These are phyloP conservation scores for Stropharia rugosoannulata DNA, from an alignment of 768 basidiomycete genomes.

Conservation along the genomic window DNA sequence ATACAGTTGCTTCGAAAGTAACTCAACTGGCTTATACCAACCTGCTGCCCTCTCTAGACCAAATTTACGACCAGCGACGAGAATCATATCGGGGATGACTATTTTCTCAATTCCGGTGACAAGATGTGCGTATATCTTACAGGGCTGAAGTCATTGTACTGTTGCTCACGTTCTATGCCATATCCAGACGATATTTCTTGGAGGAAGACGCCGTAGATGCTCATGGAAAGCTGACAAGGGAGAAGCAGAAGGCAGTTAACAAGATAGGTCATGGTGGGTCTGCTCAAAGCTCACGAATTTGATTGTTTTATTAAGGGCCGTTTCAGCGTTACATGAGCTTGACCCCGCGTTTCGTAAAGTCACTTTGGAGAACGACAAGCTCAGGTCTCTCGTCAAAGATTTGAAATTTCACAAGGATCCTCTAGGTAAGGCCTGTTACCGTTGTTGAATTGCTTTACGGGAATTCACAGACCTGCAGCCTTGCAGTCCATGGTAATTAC, in stretches of 20 bases:
- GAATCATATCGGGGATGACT: conserved; percentile 86
- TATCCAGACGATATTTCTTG: conserved; percentile 74
- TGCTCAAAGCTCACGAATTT: background rate
- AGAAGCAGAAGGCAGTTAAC: conserved; percentile 82
- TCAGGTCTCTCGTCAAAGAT: conserved; percentile 71
- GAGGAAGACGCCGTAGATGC: conserved; percentile 83
- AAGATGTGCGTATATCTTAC: conserved; percentile 58
- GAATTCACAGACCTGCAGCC: conserved; percentile 38
- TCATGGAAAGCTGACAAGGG: conserved; percentile 66
- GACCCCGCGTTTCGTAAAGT: conserved; percentile 79
- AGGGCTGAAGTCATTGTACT: background rate
- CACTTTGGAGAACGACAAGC: conserved; percentile 75
- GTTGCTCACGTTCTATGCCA: background rate
- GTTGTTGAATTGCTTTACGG: background rate
- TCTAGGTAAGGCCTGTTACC: conserved; percentile 48
- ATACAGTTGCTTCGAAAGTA: conserved; percentile 16
- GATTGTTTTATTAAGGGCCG: background rate
- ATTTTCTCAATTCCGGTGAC: conserved; percentile 90
- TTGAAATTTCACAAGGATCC: conserved; percentile 86
- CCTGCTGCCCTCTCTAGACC: conserved; percentile 52
- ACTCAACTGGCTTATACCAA: background rate
- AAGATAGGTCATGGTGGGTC: conserved; percentile 87
- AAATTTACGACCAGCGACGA: conserved; percentile 83
- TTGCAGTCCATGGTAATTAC: conserved; percentile 95
- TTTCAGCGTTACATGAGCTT: conserved; percentile 76